phyloP scores from a whole-genome alignment of 495 filamentous ascomycete species.

The Talaromyces borbonicus region DNA sequence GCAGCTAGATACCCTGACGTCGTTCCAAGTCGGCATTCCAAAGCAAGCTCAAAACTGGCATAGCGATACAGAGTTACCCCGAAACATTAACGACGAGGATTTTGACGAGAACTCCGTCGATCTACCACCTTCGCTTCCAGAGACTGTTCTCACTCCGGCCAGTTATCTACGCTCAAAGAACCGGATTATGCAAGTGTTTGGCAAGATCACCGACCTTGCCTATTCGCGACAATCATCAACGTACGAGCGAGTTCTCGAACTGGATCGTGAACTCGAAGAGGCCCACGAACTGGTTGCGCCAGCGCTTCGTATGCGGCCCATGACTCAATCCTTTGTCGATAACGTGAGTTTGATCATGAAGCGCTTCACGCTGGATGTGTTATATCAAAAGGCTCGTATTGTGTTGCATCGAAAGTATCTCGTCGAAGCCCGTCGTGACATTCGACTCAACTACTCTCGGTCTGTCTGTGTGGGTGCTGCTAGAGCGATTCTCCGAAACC shows the following conservation, averaged over 20 bases:
- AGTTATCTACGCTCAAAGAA: slow-evolving; percentile 31
- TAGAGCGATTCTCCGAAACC: slow-evolving; percentile 62
- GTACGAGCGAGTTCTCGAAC: slow-evolving; percentile 73
- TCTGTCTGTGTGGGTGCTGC: slow-evolving; percentile 72
- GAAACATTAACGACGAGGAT: slow-evolving; percentile 34
- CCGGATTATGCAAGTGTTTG: slow-evolving; percentile 33
- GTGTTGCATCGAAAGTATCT: slow-evolving; percentile 83
- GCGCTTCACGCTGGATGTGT: slow-evolving; percentile 67
- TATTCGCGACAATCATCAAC: slow-evolving; percentile 32
- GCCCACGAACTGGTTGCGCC: slow-evolving; percentile 56
- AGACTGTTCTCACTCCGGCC: slow-evolving; percentile 24
- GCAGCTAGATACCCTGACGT: slow-evolving; percentile 34
- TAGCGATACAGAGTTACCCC: slow-evolving; percentile 31
- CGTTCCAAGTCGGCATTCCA: slow-evolving; percentile 38
- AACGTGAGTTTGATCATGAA: slow-evolving; percentile 71
- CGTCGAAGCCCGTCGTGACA: slow-evolving; percentile 54
- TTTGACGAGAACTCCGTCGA: slow-evolving; percentile 25
- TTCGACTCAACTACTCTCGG: slow-evolving; percentile 69
- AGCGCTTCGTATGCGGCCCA: slow-evolving; percentile 56
- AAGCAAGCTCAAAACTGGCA: slow-evolving; percentile 33
- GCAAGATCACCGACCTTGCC: slow-evolving; percentile 35
- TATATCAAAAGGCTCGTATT: slow-evolving; percentile 74
- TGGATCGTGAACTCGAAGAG: slow-evolving; percentile 65
- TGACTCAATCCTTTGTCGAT: slow-evolving; percentile 65
- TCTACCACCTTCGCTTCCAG: slow-evolving; percentile 28